phyloP scores from a whole-genome alignment of 306 rosid species.

The peach (Prunus persica) region Prunus_persica_NCBIv2 NC_034012.1:6542001-6542500 shows the following conservation, averaged over 20 bases:
- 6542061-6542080: not conserved
- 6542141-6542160: conserved; percentile 13
- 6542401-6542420: not conserved
- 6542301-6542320: conserved; percentile 86
- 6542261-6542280: conserved; percentile 83
- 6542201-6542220: conserved; percentile 24
- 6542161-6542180: conserved; percentile 22
- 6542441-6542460: not conserved
- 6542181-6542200: conserved; percentile 6
- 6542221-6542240: conserved; percentile 17
- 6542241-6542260: conserved; percentile 56
- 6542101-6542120: not conserved
- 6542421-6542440: not conserved
- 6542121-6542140: not conserved
- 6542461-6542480: not conserved
- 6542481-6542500: not conserved
- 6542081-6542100: too few relatives aligned
- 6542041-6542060: conserved; percentile 16
- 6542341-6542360: conserved; percentile 54
- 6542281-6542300: conserved; percentile 89
- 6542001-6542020: not conserved
- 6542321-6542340: conserved; percentile 94
- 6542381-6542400: not conserved
- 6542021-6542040: not conserved
- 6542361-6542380: conserved; percentile 7